Evolutionary conservation across 208 protist species (phyloP), one percentile per base, ranked within the genome.

Genomic region (Trypanosoma cruzi): DNA sequence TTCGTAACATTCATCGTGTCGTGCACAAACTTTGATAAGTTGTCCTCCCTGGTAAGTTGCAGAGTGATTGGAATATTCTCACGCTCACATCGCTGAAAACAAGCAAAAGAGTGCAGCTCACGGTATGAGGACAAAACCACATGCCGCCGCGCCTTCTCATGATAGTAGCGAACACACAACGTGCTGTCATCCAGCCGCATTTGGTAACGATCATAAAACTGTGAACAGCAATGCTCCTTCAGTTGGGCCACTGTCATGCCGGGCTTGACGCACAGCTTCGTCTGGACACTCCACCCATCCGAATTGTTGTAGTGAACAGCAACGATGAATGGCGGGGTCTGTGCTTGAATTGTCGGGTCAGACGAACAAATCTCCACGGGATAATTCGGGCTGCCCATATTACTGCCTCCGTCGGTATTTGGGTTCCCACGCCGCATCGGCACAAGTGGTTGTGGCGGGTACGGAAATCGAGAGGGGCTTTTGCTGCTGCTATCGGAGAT

Each of bases 211-310:
- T 64, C 56, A n/a, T 68, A 20, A 64, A 75, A 62, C 61, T 59
- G 60, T 29, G 22, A 24, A 40, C 61, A 66, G 31, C 56, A 64
- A 36, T 32, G 32, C 42, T 57, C 37, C 49, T 68, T 75, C 26
- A 75, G 37, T 34, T 64, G 52, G 4, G 32, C n/a, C n/a, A 75
- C 70, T 16, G 70, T 75, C 70, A 75, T 66, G 20, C 70, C 61
- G 24, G 61, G 49, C 1, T n/a, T 28, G 3, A 66, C 70, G 0
- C 31, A 34, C 36, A 64, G 29, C 34, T 75, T 75, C 32, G 70
- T 62, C 48, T 75, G 24, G 22, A 75, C 36, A 46, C 50, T 55
- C 70, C 70, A 75, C 18, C 29, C 62, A 1, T 68, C 61, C 7
- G n/a, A 36, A 46, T 60, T 66, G 42, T 22, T 40, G 42, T 62